Conservation (phyloP, 2,329 filamentous ascomycete genomes). For the Dryadomyces quercus-mongolicae region DNA sequence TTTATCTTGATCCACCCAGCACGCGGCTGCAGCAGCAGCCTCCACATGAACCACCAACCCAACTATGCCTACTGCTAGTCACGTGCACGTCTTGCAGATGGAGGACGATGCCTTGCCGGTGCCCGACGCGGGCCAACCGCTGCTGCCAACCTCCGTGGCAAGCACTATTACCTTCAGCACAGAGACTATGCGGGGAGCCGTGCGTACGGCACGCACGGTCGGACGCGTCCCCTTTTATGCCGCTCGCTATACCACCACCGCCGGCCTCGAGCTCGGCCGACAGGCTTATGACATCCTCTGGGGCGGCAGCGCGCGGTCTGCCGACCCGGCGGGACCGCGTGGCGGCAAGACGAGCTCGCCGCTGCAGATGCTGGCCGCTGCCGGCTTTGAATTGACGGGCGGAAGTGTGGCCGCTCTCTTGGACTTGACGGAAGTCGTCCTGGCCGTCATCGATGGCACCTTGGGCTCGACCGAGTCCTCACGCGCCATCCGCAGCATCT, state of each 20-base stretch:
- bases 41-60: background rate
- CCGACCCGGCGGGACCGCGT: background rate
- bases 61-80: background rate
- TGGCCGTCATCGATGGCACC: constrained; percentile 49
- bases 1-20: background rate
- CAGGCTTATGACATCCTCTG: constrained; percentile 40
- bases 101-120: background rate
- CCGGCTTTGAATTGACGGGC: constrained; percentile 13
- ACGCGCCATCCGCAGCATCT: constrained; percentile 53
- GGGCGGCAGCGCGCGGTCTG: constrained; percentile 6
- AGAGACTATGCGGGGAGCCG: constrained; percentile 44
- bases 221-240: constrained; percentile 39
- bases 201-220: constrained; percentile 40
- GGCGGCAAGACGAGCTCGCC: constrained; percentile 16
- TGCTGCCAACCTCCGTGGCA: constrained; percentile 46
- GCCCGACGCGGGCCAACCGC: constrained; percentile 7
- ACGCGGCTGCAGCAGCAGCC: background rate
- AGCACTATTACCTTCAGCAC: constrained; percentile 48
- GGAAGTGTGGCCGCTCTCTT: constrained; percentile 9
- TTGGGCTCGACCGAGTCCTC: constrained; percentile 60
- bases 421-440: constrained; percentile 43
- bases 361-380: constrained; percentile 10
- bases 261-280: constrained; percentile 43
- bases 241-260: constrained; percentile 42
- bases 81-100: background rate